Percentiles rank a stretch among this genome's conserved stretches.
Evolutionary conservation across 1,139 yeast genomes (phyloP).

Genomic region (Geotrichum phurueaensis): DNA sequence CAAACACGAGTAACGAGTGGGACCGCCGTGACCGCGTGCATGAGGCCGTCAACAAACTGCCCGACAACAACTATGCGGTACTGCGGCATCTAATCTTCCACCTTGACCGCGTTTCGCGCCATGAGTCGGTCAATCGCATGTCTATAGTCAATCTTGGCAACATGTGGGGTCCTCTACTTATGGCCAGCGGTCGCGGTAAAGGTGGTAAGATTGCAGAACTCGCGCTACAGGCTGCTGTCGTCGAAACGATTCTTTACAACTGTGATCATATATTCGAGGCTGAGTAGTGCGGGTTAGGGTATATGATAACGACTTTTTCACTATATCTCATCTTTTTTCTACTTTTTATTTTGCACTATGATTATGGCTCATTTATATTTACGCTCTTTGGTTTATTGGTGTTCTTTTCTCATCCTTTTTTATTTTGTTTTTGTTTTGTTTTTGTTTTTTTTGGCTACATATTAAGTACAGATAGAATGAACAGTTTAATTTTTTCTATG

Average conservation of each 20-base stretch:
- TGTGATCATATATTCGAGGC: constrained; percentile 18
- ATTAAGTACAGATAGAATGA: neutral
- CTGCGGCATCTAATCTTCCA: constrained; percentile 80
- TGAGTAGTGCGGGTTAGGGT: constrained; percentile 1
- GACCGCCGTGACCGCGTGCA: constrained; percentile 70
- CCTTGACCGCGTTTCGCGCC: constrained; percentile 63
- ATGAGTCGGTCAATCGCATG: constrained; percentile 70
- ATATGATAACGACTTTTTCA: neutral
- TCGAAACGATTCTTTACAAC: constrained; percentile 64
- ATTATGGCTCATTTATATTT: neutral
- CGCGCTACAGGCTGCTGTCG: constrained; percentile 70
- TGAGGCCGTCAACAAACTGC: constrained; percentile 78
- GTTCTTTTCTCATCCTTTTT: neutral
- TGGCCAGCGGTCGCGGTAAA: constrained; percentile 29
- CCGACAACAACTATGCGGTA: constrained; percentile 94
- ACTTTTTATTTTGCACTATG: neutral
- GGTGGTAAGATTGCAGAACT: constrained; percentile 60
- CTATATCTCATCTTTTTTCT: neutral
- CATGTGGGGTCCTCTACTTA: constrained; percentile 90
- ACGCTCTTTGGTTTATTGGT: neutral
- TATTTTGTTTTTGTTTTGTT: neutral
- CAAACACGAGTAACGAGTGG: constrained; percentile 55
- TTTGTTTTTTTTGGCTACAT: neutral
- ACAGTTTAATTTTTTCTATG: neutral
- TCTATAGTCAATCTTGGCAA: constrained; percentile 69